Evolutionary conservation across 345 rosid species (phyloP).

Genomic region (Melastoma malabathricum): DNA sequence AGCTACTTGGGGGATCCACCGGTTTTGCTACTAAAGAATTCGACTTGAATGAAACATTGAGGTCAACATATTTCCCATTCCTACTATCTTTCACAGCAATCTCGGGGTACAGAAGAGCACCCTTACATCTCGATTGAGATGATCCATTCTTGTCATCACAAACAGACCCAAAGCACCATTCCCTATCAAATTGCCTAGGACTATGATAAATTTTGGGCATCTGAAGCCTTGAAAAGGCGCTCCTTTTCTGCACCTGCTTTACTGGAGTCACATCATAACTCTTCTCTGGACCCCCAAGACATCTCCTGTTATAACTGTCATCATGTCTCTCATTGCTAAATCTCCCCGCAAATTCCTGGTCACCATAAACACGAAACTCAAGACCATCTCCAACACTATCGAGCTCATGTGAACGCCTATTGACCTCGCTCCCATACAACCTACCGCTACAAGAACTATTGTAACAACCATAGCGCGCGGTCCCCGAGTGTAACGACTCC

Average conservation of each 20-base stretch:
- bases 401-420: too few species aligned
- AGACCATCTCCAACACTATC: too few species aligned
- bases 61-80: constrained; percentile 49
- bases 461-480: too few species aligned
- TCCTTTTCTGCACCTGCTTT: constrained; percentile 66
- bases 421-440: too few species aligned
- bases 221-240: constrained; percentile 81
- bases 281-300: constrained; percentile 39
- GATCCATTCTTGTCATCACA: constrained; percentile 26
- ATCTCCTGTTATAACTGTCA: constrained; percentile 27
- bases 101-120: constrained; percentile 22
- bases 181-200: constrained; percentile 39
- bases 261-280: constrained; percentile 24
- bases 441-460: too few species aligned
- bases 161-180: constrained; percentile 22
- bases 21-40: constrained; percentile 76
- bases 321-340: constrained; percentile 4
- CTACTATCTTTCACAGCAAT: constrained; percentile 30
- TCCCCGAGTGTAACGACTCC: too few species aligned
- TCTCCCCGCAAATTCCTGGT: constrained; percentile 10
- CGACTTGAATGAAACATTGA: constrained; percentile 80
- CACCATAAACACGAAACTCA: too few species aligned
- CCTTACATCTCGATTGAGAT: constrained; percentile 36
- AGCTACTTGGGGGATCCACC: constrained; percentile 27
- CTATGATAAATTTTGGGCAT: constrained; percentile 16